Evolutionary conservation across 495 filamentous ascomycete species (phyloP).

Genomic region (Penicillium angulare): DNA sequence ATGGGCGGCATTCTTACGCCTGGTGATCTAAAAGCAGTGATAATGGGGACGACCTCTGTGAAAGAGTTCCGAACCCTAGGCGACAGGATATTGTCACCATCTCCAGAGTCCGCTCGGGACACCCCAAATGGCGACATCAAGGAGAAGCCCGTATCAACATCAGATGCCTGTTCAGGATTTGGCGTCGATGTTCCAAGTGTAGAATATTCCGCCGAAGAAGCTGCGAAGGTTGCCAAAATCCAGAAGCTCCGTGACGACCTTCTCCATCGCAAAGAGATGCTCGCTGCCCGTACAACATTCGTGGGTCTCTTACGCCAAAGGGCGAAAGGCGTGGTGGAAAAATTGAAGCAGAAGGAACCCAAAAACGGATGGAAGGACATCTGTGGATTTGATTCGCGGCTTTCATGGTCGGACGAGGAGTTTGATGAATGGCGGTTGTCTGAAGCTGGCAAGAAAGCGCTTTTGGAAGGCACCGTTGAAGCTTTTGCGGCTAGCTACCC

Average conservation of each 20-base stretch:
- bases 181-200: slow-evolving; percentile 31
- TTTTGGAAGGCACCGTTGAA: slow-evolving; percentile 42
- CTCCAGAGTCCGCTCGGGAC: slow-evolving; percentile 24
- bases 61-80: slow-evolving; percentile 59
- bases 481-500: slow-evolving; percentile 34
- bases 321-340: slow-evolving; percentile 43
- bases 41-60: slow-evolving; percentile 45
- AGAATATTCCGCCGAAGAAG: slow-evolving; percentile 42
- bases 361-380: slow-evolving; percentile 60
- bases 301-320: slow-evolving; percentile 43
- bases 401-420: slow-evolving; percentile 60
- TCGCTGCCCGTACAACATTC: slow-evolving; percentile 44
- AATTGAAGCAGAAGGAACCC: slow-evolving; percentile 47
- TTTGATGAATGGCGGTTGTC: slow-evolving; percentile 56
- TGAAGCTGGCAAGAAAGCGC: slow-evolving; percentile 36
- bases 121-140: slow-evolving; percentile 9
- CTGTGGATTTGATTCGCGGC: slow-evolving; percentile 63
- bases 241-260: slow-evolving; percentile 37
- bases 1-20: slow-evolving; percentile 57
- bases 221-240: slow-evolving; percentile 41
- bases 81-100: slow-evolving; percentile 44
- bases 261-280: slow-evolving; percentile 41
- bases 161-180: slow-evolving; percentile 69
- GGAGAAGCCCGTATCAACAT: slow-evolving; percentile 71
- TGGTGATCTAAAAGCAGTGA: slow-evolving; percentile 55